Evolutionary conservation across 148 eudicot species (phyloP).

Genomic region (Drosera capensis): DNA sequence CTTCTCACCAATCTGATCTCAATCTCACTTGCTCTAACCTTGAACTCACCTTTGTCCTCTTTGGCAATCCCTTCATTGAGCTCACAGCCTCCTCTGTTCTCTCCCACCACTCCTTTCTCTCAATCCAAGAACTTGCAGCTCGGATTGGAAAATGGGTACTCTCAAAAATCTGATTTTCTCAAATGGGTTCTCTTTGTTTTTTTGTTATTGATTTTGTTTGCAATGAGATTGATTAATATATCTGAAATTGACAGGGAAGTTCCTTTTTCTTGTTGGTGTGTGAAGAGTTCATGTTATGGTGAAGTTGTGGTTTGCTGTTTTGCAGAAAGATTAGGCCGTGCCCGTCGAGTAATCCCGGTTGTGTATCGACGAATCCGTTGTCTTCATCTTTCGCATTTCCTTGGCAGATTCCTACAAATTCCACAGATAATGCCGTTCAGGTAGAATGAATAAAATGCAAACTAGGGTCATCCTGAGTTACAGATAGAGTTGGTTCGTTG

Average conservation of each 20-base stretch:
- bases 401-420: slow-evolving; percentile 48
- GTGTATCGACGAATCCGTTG: slow-evolving; percentile 70
- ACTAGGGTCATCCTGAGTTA: background rate
- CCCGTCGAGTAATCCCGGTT: slow-evolving; percentile 80
- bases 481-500: too few species aligned
- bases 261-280: background rate
- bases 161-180: background rate
- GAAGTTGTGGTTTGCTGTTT: slow-evolving; percentile 1
- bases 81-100: slow-evolving; percentile 18
- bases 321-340: slow-evolving; percentile 81
- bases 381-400: slow-evolving; percentile 71
- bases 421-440: slow-evolving; percentile 54
- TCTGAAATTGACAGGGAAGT: background rate
- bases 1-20: slow-evolving; percentile 33
- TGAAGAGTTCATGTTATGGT: background rate
- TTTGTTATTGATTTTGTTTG: background rate
- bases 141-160: slow-evolving; percentile 84
- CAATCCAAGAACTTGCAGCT: slow-evolving; percentile 72
- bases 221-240: background rate
- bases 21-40: slow-evolving; percentile 39
- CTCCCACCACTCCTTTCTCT: slow-evolving; percentile 70
- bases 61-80: slow-evolving; percentile 49
- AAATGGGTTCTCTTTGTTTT: background rate
- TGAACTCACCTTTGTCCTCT: slow-evolving; percentile 47
- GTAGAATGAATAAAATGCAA: slow-evolving; percentile 10